Base-by-base conservation (phyloP, 208 protist genomes). In the Crithidia mellificae region DNA sequence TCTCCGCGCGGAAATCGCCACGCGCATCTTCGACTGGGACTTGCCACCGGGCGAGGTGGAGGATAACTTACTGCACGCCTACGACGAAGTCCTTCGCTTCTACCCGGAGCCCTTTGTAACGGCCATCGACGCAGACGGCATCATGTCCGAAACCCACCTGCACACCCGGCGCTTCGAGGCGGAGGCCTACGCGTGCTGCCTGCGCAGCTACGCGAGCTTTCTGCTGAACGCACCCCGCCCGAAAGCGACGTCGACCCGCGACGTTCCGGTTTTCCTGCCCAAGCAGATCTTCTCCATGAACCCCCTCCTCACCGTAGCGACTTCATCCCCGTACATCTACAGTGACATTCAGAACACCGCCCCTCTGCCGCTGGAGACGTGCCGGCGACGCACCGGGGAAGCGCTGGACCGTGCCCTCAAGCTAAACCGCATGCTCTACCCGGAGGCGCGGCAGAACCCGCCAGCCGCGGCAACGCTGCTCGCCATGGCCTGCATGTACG, bases 401-500 rank as follows among this genome's bases (percentile, higher is more conserved):
- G 71, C 80, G 3, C 74, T 95, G 38, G 87, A 93, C 54, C 80
- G 85, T 9, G 88, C 84, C 14, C 68, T 96, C 24, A 56, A 91
- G 54, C 47, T 93, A 32, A 96, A 93, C 51, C 90, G 90, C 25
- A 69, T 70, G 25, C 63, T 92, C 2, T 85, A 84, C 63, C 84
- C 87, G 14, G 75, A 91, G 9, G 20, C 77, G 9, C 77, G 78
- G 30, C 61, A 88, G 53, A 93, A 96, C 68, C 56, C 82, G 2
- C 56, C 77, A 20, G 90, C 87, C 1, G 79, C 78, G 7, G 83
- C 78, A 71, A 88, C 77, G 50, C 76, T 96, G 17, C 62, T 83
- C 19, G 50, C 74, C 17, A 92, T 96, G 87, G 90, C 85, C 9
- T 90, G 81, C 61, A 76, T 91, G 59, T 96, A 93, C 72, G 90